phyloP scores from a whole-genome alignment of 805 yeast species.

The Ogataea nakhonphanomensis region DNA sequence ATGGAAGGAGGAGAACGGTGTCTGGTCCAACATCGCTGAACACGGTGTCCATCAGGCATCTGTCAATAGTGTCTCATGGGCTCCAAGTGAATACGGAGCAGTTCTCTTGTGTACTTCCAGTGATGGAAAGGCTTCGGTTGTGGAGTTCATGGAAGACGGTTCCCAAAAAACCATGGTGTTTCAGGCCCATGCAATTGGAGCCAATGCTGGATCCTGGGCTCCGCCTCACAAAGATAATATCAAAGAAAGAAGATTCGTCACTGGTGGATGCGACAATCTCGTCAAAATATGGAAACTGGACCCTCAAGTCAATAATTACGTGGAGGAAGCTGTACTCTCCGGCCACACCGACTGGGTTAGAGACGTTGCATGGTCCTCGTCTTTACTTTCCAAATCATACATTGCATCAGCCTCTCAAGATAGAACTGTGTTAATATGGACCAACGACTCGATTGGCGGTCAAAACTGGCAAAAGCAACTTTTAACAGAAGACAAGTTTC shows the following conservation, averaged over 20 bases:
- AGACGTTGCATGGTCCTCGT: conserved; percentile 98
- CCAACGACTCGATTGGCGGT: conserved; percentile 46
- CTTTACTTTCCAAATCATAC: conserved; percentile 78
- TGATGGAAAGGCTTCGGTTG: conserved; percentile 87
- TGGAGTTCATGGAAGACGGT: conserved; percentile 90
- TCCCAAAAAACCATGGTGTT: conserved; percentile 60
- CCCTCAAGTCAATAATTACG: conserved; percentile 51
- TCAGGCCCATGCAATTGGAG: conserved; percentile 91
- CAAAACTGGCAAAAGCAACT: conserved; percentile 71
- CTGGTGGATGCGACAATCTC: conserved; percentile 93
- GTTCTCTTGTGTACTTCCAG: conserved; percentile 85
- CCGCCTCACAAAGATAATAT: conserved; percentile 48
- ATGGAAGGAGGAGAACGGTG: conserved; percentile 91
- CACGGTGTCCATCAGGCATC: conserved; percentile 90
- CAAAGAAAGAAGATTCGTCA: conserved; percentile 68
- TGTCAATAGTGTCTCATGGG: conserved; percentile 94
- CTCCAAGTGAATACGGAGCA: conserved; percentile 96
- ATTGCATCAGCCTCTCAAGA: conserved; percentile 98
- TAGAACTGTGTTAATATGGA: conserved; percentile 92
- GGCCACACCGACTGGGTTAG: conserved; percentile 99
- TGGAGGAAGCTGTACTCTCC: conserved; percentile 69
- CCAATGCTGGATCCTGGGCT: conserved; percentile 94
- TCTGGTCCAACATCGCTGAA: conserved; percentile 84
- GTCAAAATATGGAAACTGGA: conserved; percentile 87
- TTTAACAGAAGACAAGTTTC: conserved; percentile 76